Evolutionary conservation across 1,139 yeast species (phyloP).

Genomic region (Geotrichum histeridarum): DNA sequence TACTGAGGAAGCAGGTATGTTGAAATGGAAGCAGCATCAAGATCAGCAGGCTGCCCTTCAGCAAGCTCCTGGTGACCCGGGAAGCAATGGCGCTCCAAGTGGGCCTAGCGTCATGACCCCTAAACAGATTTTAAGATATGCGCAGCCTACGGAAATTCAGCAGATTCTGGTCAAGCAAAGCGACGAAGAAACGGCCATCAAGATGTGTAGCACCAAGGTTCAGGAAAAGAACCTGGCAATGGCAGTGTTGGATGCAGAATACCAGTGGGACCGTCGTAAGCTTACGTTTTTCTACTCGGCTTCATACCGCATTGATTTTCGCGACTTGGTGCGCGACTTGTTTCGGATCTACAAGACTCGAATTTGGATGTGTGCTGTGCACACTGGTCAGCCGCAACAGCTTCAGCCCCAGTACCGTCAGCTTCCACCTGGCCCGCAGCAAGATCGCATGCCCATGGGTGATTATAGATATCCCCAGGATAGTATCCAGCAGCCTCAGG

Average conservation of each 20-base stretch:
- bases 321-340: conserved; percentile 85
- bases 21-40: conserved; percentile 75
- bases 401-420: conserved; percentile 7
- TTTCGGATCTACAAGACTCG: conserved; percentile 92
- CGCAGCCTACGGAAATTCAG: conserved; percentile 56
- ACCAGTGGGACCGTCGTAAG: conserved; percentile 91
- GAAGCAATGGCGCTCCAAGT: conserved; percentile 15
- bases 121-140: conserved; percentile 69
- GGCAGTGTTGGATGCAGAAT: conserved; percentile 69
- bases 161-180: conserved; percentile 55
- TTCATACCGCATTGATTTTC: conserved; percentile 79
- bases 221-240: conserved; percentile 46
- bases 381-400: conserved; percentile 11
- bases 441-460: background rate
- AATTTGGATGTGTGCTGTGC: conserved; percentile 93
- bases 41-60: conserved; percentile 63
- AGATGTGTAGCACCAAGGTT: conserved; percentile 55
- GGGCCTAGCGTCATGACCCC: conserved; percentile 39
- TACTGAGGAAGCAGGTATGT: conserved; percentile 70
- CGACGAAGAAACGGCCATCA: conserved; percentile 71
- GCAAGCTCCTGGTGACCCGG: conserved; percentile 32
- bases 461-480: conserved; percentile 1
- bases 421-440: background rate
- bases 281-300: conserved; percentile 86
- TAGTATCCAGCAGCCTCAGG: background rate